Evolutionary conservation across 805 yeast genomes (phyloP).

Genomic region (Kodamaea lidongshanica): DNA sequence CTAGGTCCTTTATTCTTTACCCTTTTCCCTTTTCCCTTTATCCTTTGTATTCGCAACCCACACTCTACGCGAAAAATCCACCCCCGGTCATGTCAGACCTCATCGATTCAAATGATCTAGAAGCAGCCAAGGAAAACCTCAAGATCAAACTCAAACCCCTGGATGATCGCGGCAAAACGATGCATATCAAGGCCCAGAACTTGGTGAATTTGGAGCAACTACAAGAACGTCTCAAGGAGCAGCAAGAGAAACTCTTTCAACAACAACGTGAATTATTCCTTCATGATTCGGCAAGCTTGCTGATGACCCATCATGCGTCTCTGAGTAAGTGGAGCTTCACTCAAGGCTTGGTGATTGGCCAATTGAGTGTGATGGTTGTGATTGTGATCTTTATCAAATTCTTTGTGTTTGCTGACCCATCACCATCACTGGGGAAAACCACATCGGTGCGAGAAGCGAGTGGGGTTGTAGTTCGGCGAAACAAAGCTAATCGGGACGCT

Average conservation of each 20-base stretch:
- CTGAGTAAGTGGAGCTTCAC: constrained; percentile 56
- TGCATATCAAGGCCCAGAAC: constrained; percentile 9
- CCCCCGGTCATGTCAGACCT: no score
- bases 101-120: no score
- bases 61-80: no score
- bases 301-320: constrained; percentile 7
- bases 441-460: constrained; percentile 22
- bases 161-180: constrained; percentile 1
- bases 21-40: no score
- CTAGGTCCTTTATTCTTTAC: no score
- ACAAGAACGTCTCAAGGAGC: constrained; percentile 22
- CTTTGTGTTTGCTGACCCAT: constrained; percentile 67
- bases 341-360: constrained; percentile 70
- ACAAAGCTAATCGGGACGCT: constrained; percentile 10
- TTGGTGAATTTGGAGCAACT: constrained; percentile 15
- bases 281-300: constrained; percentile 12
- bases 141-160: not conserved
- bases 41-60: no score
- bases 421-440: constrained; percentile 32
- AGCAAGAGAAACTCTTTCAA: constrained; percentile 25
- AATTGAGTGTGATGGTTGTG: constrained; percentile 60
- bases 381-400: constrained; percentile 63
- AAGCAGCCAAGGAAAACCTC: constrained; percentile 1
- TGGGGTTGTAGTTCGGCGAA: constrained; percentile 29
- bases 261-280: constrained; percentile 22